phyloP scores from a whole-genome alignment of 202 grass and related monocot genomes.

The Schoenoplectus triqueter region DNA sequence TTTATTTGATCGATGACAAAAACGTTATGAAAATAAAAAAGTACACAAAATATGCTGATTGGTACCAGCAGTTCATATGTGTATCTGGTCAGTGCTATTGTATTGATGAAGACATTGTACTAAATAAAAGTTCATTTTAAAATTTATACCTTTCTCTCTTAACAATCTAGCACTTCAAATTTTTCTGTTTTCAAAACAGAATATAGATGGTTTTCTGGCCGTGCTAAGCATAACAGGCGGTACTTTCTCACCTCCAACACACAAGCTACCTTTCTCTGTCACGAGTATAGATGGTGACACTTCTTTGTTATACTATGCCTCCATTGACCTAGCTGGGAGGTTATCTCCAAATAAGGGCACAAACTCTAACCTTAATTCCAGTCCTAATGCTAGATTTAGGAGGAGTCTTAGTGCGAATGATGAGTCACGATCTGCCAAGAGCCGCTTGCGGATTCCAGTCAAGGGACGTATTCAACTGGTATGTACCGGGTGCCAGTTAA shows the following conservation, averaged over 20 bases:
- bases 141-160: neutral
- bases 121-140: neutral
- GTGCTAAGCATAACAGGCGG: slow-evolving; percentile 85
- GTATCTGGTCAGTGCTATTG: neutral
- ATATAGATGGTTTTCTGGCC: slow-evolving; percentile 90
- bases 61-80: neutral
- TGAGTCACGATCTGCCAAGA: slow-evolving; percentile 73
- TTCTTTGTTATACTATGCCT: slow-evolving; percentile 85
- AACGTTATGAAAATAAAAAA: neutral
- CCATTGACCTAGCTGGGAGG: slow-evolving; percentile 72
- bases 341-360: slow-evolving; percentile 54
- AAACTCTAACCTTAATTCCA: slow-evolving; percentile 67
- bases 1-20: neutral
- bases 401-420: slow-evolving; percentile 46
- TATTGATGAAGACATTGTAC: neutral
- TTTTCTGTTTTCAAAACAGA: slow-evolving; percentile 46
- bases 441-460: slow-evolving; percentile 77
- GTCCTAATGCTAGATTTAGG: slow-evolving; percentile 44
- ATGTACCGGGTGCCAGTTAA: slow-evolving; percentile 14
- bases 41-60: neutral
- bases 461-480: slow-evolving; percentile 96
- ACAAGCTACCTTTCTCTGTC: slow-evolving; percentile 91
- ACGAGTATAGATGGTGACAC: slow-evolving; percentile 85
- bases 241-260: slow-evolving; percentile 79
- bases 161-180: neutral